Percentiles rank a stretch among this genome's conserved stretches.
Conservation (phyloP, 179 eudicot species). For the Patellifolia procumbens region DNA sequence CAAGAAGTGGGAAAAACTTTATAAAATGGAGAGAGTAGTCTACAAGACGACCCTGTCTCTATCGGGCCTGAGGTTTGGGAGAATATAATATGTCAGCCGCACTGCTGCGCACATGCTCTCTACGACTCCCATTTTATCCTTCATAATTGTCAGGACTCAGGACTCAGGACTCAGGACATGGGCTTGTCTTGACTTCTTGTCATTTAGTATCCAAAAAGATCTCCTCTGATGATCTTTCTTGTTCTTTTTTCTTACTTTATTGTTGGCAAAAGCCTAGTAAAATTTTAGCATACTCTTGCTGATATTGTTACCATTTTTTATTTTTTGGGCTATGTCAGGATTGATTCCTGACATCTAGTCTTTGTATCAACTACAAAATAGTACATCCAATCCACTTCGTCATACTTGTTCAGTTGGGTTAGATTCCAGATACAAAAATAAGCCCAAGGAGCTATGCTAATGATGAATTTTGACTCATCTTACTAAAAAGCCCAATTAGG, state of each 20-base stretch:
- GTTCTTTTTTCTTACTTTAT: too few relatives aligned
- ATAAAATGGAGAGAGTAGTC: too few relatives aligned
- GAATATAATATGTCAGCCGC: too few relatives aligned
- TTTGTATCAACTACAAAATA: not conserved
- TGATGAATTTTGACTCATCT: not conserved
- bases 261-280: too few relatives aligned
- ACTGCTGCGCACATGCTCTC: too few relatives aligned
- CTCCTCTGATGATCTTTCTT: not conserved
- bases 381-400: not conserved
- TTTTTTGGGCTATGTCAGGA: not conserved
- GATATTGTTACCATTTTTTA: too few relatives aligned
- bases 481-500: not conserved
- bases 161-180: not conserved
- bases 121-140: not conserved
- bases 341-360: not conserved
- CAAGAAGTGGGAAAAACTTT: too few relatives aligned
- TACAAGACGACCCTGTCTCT: too few relatives aligned
- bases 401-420: too few relatives aligned
- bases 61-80: too few relatives aligned
- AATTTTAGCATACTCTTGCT: too few relatives aligned
- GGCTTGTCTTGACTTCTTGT: not conserved
- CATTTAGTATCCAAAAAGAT: not conserved
- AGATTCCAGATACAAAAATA: too few relatives aligned
- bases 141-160: not conserved
- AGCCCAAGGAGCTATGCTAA: not conserved